Evolutionary conservation across 2,329 filamentous ascomycete species (phyloP).

Genomic region (Epichloe gansuensis): DNA sequence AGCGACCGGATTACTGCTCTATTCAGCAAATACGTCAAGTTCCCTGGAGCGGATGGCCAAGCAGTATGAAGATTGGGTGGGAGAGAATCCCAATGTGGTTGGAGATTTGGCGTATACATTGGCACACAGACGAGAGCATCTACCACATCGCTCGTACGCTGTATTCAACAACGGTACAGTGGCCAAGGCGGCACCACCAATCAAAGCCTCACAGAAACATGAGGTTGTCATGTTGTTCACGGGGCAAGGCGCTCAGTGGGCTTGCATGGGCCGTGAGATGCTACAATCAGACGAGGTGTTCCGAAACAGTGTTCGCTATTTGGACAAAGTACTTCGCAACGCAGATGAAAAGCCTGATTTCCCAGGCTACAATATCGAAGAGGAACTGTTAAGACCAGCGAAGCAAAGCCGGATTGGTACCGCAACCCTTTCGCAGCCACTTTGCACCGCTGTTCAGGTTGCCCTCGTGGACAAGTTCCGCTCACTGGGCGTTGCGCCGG

Average conservation of each 20-base stretch:
- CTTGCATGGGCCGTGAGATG: conserved; percentile 24
- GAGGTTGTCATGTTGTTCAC: conserved; percentile 16
- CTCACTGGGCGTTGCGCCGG: conserved; percentile 16
- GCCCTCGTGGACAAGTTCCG: conserved; percentile 26
- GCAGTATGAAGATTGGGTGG: no score
- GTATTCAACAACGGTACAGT: no score
- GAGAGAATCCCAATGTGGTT: no score
- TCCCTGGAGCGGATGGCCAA: no score
- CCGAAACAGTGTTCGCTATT: conserved; percentile 8
- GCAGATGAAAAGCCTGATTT: not conserved
- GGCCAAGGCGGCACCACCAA: no score
- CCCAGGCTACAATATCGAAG: not conserved
- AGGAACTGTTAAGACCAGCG: not conserved
- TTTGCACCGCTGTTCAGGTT: conserved; percentile 42
- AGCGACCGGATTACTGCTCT: no score
- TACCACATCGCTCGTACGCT: no score
- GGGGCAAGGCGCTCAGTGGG: conserved; percentile 33
- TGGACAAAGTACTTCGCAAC: not conserved
- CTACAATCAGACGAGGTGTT: conserved; percentile 3
- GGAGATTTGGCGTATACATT: no score
- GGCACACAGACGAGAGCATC: no score
- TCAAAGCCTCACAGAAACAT: no score
- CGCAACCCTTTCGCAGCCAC: conserved; percentile 23
- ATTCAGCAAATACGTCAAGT: no score
- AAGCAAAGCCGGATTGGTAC: no score